Evolutionary conservation across 352 stramenopile genomes (phyloP).

Genomic region (Phytophthora pinifolia): DNA sequence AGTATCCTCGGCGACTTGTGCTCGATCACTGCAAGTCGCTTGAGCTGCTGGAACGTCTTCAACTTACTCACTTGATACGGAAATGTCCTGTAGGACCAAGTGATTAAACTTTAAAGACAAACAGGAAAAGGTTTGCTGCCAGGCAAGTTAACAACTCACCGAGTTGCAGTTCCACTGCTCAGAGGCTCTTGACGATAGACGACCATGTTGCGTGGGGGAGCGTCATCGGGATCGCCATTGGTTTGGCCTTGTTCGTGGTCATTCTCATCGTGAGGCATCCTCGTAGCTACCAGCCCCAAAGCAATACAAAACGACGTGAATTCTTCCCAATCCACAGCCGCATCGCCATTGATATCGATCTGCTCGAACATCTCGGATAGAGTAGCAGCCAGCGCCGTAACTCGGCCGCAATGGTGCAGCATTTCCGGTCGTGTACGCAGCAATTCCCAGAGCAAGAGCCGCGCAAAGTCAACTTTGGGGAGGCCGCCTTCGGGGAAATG

Average conservation of each 20-base stretch:
- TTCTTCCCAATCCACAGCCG: conserved; percentile 80
- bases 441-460: conserved; percentile 48
- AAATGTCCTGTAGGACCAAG: conserved; percentile 41
- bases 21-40: conserved; percentile 61
- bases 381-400: conserved; percentile 40
- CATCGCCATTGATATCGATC: conserved; percentile 86
- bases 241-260: conserved; percentile 26
- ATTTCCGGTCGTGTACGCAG: conserved; percentile 47
- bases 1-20: conserved; percentile 56
- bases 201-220: conserved; percentile 20
- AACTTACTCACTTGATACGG: conserved; percentile 66
- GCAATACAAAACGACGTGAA: conserved; percentile 83
- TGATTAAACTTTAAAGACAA: too few species aligned
- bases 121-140: not conserved
- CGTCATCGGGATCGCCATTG: conserved; percentile 18
- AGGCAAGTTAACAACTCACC: not conserved
- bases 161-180: conserved; percentile 15
- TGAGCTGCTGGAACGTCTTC: conserved; percentile 44
- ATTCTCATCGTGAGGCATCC: conserved; percentile 21
- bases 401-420: conserved; percentile 29
- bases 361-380: conserved; percentile 82
- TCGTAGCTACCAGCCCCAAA: conserved; percentile 57
- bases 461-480: conserved; percentile 50
- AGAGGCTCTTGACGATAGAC: conserved; percentile 32
- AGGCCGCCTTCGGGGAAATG: conserved; percentile 48